phyloP scores from a whole-genome alignment of 108 stramenopile genomes.

The Epithemia pelagica region DNA sequence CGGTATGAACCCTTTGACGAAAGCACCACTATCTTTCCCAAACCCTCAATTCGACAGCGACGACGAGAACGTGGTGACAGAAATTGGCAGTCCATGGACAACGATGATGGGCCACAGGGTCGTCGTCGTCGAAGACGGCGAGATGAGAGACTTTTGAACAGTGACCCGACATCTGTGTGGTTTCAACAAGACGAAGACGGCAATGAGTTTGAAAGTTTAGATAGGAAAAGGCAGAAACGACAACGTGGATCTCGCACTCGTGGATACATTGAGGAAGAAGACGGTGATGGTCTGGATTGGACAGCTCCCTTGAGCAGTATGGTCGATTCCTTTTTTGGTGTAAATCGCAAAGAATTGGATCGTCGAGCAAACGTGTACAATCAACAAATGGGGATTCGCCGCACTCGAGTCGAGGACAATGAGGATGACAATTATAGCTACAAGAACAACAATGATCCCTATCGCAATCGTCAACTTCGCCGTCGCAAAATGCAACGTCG shows the following conservation, averaged over 20 bases:
- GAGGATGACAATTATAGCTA: background rate
- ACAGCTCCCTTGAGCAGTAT: slow-evolving; percentile 12
- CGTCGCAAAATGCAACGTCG: slow-evolving; percentile 22
- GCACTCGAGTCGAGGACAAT: background rate
- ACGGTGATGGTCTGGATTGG: slow-evolving; percentile 14
- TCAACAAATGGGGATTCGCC: slow-evolving; percentile 35
- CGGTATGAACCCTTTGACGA: background rate
- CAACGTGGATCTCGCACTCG: slow-evolving; percentile 9
- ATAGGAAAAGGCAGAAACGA: background rate
- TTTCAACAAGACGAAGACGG: background rate
- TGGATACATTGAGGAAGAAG: slow-evolving; percentile 29
- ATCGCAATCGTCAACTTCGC: background rate
- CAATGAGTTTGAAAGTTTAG: background rate
- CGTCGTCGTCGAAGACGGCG: background rate
- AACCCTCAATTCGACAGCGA: background rate
- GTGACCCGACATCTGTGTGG: background rate
- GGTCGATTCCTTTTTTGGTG: slow-evolving; percentile 29
- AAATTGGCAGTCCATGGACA: background rate
- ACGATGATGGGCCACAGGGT: background rate
- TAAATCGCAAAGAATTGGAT: slow-evolving; percentile 26
- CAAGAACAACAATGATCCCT: background rate
- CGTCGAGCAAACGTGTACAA: slow-evolving; percentile 35
- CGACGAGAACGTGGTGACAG: background rate
- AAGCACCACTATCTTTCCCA: background rate
- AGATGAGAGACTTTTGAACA: slow-evolving; percentile 9